Base-by-base conservation (phyloP, 2,329 filamentous ascomycete species). In the Claviceps cyperi region DNA sequence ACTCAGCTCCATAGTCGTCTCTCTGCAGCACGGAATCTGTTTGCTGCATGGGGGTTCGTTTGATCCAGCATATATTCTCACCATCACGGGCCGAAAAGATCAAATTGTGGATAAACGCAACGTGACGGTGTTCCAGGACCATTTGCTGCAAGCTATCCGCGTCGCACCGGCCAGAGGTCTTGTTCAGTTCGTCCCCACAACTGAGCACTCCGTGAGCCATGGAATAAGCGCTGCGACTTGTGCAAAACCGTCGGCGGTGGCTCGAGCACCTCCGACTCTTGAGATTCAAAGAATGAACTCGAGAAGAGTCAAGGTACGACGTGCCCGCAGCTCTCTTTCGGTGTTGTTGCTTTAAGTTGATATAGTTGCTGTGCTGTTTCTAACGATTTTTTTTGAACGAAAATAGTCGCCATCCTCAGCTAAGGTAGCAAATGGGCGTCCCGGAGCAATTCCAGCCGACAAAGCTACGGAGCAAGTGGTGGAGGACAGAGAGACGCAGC, bases 51-150 rank as follows among this genome's bases (percentile, higher is more conserved):
- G 79, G 2, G 84, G 82, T 37, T 81, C 80, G 5, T 84, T 86
- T 55, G 83, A 89, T 47, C 84, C 86, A 3, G 85, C 86, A 19
- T 96, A 95, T 61, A 76, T 82, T 52, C 71, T 94, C 59, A 83
- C 79, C 36, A 77, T 95, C 52, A 82, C 77, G 37, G 81, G 86
- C 0, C 71, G 92, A 9, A 74, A 84, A 1, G 73, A 73, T 11
- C 76, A 86, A 55, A 69, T 92, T 2, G 81, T 83, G 53, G 78
- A 95, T 68, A 84, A 85, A 62, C 80, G 87, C 54, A 92, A 91
- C 63, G 80, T 86, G 1, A 74, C 76, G n/a, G 67, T 94, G 17
- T 76, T 94, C 3, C 86, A 92, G 61, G 73, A 72, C n/a, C 83
- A 85, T 62, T 76, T 95, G 64, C 73, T 80, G 14, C 83, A 87